These are phyloP conservation scores for Suillus sp. DNA, from an alignment of 768 basidiomycete species.

Conservation along the genomic window DNA sequence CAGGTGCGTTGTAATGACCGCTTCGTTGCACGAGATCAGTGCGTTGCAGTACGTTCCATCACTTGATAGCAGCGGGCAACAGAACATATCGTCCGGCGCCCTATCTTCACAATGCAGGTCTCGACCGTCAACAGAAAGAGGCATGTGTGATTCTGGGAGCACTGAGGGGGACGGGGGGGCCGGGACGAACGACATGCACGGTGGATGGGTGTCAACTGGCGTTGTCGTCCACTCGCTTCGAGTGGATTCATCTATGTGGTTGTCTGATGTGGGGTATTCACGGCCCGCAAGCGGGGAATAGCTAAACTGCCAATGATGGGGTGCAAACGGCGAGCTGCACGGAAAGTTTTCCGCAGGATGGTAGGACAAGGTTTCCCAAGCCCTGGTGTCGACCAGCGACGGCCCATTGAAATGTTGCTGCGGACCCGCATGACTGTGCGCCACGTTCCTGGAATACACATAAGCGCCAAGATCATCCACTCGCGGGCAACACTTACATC, in stretches of 20 bases:
- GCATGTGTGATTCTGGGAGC: not conserved
- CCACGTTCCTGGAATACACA: slow-evolving; percentile 1
- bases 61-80: not conserved
- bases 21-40: not conserved
- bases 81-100: no score
- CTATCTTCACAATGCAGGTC: not conserved
- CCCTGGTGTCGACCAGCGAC: not conserved
- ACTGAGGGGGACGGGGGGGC: not conserved
- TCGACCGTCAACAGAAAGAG: no score
- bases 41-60: not conserved
- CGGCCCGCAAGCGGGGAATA: no score
- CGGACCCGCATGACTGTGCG: no score
- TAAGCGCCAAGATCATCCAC: not conserved
- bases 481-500: not conserved
- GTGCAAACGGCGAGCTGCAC: not conserved
- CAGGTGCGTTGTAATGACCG: not conserved
- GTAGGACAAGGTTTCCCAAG: not conserved
- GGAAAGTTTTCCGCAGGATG: not conserved
- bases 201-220: not conserved
- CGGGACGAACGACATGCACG: not conserved
- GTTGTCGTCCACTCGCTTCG: not conserved
- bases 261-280: not conserved
- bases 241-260: not conserved
- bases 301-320: not conserved
- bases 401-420: not conserved